Evolutionary conservation across 2,329 filamentous ascomycete species (phyloP).

Genomic region (Beauveria medogensis): DNA sequence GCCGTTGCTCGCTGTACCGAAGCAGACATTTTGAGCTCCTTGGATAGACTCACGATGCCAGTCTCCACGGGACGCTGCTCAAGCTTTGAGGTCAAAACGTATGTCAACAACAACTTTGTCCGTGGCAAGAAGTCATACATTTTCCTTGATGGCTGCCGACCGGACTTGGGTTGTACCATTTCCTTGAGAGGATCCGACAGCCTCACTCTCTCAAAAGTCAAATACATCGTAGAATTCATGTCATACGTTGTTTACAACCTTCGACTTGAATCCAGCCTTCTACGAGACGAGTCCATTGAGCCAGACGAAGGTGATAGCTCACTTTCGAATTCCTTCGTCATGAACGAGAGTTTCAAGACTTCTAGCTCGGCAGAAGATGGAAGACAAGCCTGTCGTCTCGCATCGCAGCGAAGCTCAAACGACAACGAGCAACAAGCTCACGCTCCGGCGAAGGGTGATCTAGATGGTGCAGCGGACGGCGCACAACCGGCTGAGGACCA

Average conservation of each 20-base stretch:
- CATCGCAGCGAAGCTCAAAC: conserved; percentile 26
- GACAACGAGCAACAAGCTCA: conserved; percentile 31
- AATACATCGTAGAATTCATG: conserved; percentile 96
- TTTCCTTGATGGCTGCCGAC: conserved; percentile 83
- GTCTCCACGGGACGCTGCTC: conserved; percentile 72
- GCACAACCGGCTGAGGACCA: conserved; percentile 19
- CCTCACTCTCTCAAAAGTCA: conserved; percentile 66
- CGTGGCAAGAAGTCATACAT: conserved; percentile 90
- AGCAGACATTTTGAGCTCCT: conserved; percentile 85
- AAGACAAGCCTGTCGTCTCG: conserved; percentile 18
- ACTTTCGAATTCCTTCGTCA: conserved; percentile 31
- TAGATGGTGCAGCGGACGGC: conserved; percentile 20
- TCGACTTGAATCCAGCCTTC: conserved; percentile 87
- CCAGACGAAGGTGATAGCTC: conserved; percentile 50
- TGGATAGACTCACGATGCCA: conserved; percentile 75
- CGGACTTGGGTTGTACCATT: conserved; percentile 89
- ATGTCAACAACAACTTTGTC: conserved; percentile 66
- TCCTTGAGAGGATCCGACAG: conserved; percentile 76
- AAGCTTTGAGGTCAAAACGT: conserved; percentile 93
- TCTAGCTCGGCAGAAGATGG: conserved; percentile 23
- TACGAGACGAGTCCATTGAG: conserved; percentile 86
- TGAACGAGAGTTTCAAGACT: conserved; percentile 32
- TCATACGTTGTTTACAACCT: conserved; percentile 97
- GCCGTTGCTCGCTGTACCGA: conserved; percentile 89
- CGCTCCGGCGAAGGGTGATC: conserved; percentile 22